Conservation (phyloP, 176 grass and related monocot species). For the Poa annua region DNA sequence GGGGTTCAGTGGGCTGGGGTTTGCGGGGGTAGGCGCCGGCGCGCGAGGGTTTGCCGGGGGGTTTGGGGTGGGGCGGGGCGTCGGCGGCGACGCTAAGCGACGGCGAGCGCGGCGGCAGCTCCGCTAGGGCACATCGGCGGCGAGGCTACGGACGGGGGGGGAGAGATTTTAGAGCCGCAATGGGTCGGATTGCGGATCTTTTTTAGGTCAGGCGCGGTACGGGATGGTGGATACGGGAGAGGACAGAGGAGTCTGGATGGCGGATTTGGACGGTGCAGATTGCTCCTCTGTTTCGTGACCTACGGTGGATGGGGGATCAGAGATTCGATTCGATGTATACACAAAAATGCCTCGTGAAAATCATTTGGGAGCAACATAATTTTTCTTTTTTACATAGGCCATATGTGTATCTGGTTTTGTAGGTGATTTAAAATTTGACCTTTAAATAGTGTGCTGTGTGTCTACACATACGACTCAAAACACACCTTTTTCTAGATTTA, state of each 20-base stretch:
- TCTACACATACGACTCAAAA: no score
- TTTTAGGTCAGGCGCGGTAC: constrained; percentile 30
- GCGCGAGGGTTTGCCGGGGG: not conserved
- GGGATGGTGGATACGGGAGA: not conserved
- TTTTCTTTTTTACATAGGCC: no score
- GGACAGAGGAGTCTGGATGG: not conserved
- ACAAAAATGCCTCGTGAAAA: no score
- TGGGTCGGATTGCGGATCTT: constrained; percentile 19
- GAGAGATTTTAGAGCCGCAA: constrained; percentile 27
- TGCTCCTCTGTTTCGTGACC: not conserved
- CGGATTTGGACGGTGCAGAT: not conserved
- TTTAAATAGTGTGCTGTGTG: no score
- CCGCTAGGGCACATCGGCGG: constrained; percentile 20
- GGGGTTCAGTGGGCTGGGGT: not conserved
- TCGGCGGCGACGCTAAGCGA: not conserved
- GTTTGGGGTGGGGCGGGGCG: not conserved
- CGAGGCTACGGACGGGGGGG: not conserved
- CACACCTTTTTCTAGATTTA: no score
- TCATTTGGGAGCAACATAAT: no score
- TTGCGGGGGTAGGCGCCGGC: not conserved
- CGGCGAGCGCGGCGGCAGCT: constrained; percentile 19
- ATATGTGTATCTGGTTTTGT: no score
- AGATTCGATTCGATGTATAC: not conserved
- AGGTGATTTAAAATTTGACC: no score
- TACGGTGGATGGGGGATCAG: not conserved